These are phyloP conservation scores for Colletotrichum musicola DNA, from an alignment of 2,329 filamentous ascomycete genomes.

Conservation along the genomic window DNA sequence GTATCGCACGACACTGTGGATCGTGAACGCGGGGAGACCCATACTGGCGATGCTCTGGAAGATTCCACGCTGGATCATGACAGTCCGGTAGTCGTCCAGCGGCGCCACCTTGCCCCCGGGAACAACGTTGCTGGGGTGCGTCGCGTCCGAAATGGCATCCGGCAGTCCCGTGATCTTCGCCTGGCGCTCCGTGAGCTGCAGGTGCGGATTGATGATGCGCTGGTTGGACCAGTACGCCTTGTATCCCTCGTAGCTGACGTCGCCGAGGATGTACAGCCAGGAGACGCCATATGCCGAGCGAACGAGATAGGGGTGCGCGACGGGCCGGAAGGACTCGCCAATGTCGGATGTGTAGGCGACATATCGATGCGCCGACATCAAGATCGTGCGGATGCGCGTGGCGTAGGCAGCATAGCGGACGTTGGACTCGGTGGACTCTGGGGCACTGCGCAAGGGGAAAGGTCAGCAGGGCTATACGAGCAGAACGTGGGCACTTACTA, in stretches of 20 bases:
- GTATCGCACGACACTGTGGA: conserved; percentile 92
- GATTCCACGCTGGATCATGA: conserved; percentile 90
- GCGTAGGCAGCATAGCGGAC: conserved; percentile 95
- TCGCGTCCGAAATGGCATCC: conserved; percentile 30
- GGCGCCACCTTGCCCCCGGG: conserved; percentile 67
- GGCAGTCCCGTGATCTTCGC: conserved; percentile 61
- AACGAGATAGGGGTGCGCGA: conserved; percentile 88
- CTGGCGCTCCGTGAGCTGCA: conserved; percentile 65
- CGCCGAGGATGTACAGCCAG: conserved; percentile 92
- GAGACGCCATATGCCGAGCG: conserved; percentile 88
- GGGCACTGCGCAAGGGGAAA: conserved; percentile 61
- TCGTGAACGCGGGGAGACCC: conserved; percentile 93
- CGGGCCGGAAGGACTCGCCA: conserved; percentile 93
- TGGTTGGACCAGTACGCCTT: conserved; percentile 94
- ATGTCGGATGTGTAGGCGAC: conserved; percentile 98
- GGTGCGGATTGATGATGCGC: conserved; percentile 75
- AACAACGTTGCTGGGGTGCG: conserved; percentile 15
- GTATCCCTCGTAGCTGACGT: conserved; percentile 94
- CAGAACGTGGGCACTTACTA: conserved; percentile 68
- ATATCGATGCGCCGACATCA: conserved; percentile 92
- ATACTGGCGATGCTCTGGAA: conserved; percentile 94
- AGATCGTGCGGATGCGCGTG: conserved; percentile 84
- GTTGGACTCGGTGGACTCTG: conserved; percentile 85
- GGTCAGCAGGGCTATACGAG: conserved; percentile 36
- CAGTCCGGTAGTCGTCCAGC: conserved; percentile 89